Conservation (phyloP, 345 rosid genomes). For the Eucalyptus victrix region DNA sequence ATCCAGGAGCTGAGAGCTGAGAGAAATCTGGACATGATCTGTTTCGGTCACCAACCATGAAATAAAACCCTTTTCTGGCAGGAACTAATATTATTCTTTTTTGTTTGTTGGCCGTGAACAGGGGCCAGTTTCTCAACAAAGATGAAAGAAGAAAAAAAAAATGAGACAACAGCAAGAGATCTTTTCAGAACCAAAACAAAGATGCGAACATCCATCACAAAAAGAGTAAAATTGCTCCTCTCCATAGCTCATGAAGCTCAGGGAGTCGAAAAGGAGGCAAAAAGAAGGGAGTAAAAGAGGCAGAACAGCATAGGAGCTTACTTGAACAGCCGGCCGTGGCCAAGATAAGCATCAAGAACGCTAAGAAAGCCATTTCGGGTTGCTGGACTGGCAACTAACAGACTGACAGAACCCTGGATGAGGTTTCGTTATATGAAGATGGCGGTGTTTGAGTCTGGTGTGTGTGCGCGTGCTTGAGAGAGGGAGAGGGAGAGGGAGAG, state of each 20-base stretch:
- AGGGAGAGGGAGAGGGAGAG: neutral
- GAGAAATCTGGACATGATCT: neutral
- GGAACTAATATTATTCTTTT: neutral
- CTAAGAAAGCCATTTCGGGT: slow-evolving; percentile 32
- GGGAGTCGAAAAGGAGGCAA: neutral
- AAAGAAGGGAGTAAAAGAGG: neutral
- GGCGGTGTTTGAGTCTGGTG: neutral
- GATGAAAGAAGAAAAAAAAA: neutral
- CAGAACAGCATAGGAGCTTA: slow-evolving; percentile 13
- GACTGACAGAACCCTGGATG: neutral
- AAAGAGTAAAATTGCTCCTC: neutral
- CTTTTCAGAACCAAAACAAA: neutral
- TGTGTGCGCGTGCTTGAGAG: neutral
- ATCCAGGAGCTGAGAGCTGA: neutral
- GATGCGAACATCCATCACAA: neutral
- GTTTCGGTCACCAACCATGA: neutral
- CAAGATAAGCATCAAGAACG: slow-evolving; percentile 32
- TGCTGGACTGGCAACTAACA: neutral
- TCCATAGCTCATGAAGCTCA: neutral
- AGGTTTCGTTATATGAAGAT: neutral
- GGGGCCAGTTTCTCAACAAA: neutral
- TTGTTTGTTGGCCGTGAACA: neutral
- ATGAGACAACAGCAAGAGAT: neutral
- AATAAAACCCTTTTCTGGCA: neutral
- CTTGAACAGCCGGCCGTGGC: slow-evolving; percentile 55